phyloP scores from a whole-genome alignment of 768 basidiomycete genomes.

The Tulasnella sp. region DNA sequence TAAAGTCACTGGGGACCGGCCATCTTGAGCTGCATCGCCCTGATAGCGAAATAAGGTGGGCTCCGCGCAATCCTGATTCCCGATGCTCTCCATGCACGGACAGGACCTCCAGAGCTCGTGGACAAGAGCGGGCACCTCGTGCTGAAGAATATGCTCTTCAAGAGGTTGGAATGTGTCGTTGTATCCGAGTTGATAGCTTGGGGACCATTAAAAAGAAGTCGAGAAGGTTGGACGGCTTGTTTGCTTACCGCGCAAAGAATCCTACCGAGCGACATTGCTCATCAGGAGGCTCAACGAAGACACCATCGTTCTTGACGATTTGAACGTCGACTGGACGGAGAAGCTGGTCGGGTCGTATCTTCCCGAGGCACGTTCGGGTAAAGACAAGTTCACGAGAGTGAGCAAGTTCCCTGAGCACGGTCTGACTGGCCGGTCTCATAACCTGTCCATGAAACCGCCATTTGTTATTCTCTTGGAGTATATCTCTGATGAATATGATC shows the following conservation, averaged over 20 bases:
- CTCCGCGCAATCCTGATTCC: neutral
- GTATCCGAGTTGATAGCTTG: neutral
- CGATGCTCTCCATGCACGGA: neutral
- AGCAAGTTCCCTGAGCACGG: constrained; percentile 1
- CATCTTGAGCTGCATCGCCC: neutral
- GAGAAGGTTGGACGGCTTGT: neutral
- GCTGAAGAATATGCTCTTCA: neutral
- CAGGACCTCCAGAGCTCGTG: neutral
- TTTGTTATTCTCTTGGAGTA: neutral
- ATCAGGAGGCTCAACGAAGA: constrained; percentile 9
- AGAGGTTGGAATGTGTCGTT: neutral
- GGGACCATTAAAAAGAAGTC: neutral
- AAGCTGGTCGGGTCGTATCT: neutral
- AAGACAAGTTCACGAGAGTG: constrained; percentile 1
- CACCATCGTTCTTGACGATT: neutral
- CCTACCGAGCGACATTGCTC: neutral
- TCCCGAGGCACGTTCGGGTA: neutral
- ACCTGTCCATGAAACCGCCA: constrained; percentile 7
- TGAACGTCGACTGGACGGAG: neutral
- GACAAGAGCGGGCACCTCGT: neutral
- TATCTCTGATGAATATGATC: neutral
- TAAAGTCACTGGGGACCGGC: neutral
- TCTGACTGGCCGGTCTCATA: neutral
- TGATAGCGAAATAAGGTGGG: neutral
- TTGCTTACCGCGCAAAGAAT: constrained; percentile 2